Evolutionary conservation across 2,329 filamentous ascomycete genomes (phyloP).

Genomic region (Venturia pyrina): DNA sequence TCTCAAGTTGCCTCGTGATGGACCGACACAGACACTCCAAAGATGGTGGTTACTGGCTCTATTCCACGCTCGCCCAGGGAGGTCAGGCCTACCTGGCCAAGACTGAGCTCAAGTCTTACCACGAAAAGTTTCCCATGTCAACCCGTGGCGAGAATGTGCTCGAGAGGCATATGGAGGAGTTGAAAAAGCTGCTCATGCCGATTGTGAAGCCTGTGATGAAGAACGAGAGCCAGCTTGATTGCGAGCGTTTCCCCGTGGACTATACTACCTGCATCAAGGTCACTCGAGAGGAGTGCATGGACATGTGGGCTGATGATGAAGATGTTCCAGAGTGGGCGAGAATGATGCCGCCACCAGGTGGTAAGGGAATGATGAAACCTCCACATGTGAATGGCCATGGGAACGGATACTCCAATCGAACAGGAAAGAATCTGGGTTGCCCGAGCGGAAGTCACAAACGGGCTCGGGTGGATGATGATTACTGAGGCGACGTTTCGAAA

Average conservation of each 20-base stretch:
- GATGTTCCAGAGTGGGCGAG: background rate
- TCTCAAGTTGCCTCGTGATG: constrained; percentile 30
- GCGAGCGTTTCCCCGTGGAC: constrained; percentile 24
- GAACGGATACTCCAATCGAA: background rate
- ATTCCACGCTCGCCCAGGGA: constrained; percentile 24
- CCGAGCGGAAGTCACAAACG: background rate
- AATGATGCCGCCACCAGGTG: background rate
- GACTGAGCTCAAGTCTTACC: constrained; percentile 28
- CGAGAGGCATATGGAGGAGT: constrained; percentile 28
- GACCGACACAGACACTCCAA: constrained; percentile 26
- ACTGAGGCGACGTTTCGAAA: background rate
- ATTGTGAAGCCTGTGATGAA: constrained; percentile 27
- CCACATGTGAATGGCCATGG: background rate
- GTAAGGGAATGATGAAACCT: background rate
- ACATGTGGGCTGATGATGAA: constrained; percentile 2
- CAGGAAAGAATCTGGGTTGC: background rate
- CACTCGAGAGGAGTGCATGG: constrained; percentile 14
- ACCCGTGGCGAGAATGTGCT: constrained; percentile 33
- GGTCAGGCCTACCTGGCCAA: constrained; percentile 36
- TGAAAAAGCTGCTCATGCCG: constrained; percentile 30
- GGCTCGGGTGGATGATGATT: background rate
- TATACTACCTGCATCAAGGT: constrained; percentile 38
- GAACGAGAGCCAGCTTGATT: constrained; percentile 30
- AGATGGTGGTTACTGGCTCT: constrained; percentile 40
- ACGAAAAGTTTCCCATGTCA: constrained; percentile 33